Evolutionary conservation across 306 rosid genomes (phyloP).

Genomic region (Lagenaria siceraria): DNA sequence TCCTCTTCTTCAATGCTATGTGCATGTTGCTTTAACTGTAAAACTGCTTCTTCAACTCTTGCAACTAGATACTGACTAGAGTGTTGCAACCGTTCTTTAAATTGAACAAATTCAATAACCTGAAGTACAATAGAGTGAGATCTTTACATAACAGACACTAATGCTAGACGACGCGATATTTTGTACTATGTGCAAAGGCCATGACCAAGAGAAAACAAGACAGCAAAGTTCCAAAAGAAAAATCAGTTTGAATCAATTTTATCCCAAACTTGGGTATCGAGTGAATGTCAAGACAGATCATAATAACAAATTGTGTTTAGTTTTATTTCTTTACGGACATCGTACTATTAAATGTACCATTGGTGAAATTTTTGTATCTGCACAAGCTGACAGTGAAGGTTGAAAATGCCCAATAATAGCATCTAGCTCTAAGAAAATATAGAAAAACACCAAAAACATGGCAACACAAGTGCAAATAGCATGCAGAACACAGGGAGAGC

Average conservation of each 20-base stretch:
- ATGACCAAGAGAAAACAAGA: background rate
- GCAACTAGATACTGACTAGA: conserved; percentile 76
- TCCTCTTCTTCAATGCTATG: conserved; percentile 73
- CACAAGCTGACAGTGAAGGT: background rate
- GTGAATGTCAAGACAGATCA: background rate
- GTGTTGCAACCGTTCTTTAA: conserved; percentile 69
- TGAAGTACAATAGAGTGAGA: conserved; percentile 18
- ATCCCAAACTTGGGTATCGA: background rate
- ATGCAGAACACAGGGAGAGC: background rate
- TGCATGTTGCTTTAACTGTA: conserved; percentile 73
- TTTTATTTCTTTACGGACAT: background rate
- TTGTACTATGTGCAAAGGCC: background rate
- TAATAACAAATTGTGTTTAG: background rate
- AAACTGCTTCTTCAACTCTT: conserved; percentile 65
- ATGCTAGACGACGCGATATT: background rate
- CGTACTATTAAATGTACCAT: background rate
- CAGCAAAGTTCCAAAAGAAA: background rate
- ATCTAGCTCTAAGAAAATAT: background rate
- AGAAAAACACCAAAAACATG: background rate
- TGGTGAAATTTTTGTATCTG: background rate
- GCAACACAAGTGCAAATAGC: background rate
- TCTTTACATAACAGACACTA: background rate
- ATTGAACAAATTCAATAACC: conserved; percentile 97
- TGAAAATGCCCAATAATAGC: background rate
- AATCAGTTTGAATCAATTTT: background rate